phyloP scores from a whole-genome alignment of 306 rosid genomes.

The Dryas alaskensis region DNA sequence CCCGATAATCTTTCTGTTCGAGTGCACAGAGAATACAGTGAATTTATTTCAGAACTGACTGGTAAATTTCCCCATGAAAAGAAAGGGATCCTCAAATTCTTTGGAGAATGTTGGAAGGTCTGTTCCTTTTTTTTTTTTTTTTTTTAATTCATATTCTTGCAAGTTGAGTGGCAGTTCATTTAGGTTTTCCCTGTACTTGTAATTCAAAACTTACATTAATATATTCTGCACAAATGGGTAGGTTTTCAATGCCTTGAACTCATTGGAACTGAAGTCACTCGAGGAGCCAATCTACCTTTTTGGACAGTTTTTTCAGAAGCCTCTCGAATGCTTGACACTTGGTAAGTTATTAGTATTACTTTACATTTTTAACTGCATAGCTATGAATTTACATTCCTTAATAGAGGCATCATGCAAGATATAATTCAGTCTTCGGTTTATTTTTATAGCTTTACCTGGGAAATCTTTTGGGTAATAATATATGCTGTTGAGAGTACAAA shows the following conservation, averaged over 20 bases:
- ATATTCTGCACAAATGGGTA: constrained; percentile 35
- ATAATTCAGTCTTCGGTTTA: background rate
- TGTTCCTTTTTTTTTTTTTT: constrained; percentile 25
- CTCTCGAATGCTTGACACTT: constrained; percentile 81
- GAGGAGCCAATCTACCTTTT: constrained; percentile 98
- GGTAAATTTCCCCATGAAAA: constrained; percentile 76
- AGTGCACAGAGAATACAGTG: constrained; percentile 74
- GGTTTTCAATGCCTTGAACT: constrained; percentile 91
- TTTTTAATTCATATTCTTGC: constrained; percentile 19
- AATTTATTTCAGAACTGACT: constrained; percentile 68
- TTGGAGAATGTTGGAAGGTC: constrained; percentile 95
- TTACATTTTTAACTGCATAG: constrained; percentile 3
- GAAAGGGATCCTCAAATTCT: constrained; percentile 85
- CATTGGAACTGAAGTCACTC: constrained; percentile 87
- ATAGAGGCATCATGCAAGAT: constrained; percentile 7
- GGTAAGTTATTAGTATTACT: constrained; percentile 44
- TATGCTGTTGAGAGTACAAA: background rate
- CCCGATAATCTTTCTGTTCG: constrained; percentile 69
- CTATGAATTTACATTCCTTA: background rate
- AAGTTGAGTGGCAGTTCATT: constrained; percentile 43
- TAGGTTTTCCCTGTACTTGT: constrained; percentile 34
- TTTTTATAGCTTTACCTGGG: constrained; percentile 11
- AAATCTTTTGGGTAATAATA: constrained; percentile 9
- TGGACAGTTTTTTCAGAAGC: constrained; percentile 91
- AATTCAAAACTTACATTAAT: constrained; percentile 23